phyloP scores from a whole-genome alignment of 257 asterid genomes.

The Ophiorrhiza pumila region DNA sequence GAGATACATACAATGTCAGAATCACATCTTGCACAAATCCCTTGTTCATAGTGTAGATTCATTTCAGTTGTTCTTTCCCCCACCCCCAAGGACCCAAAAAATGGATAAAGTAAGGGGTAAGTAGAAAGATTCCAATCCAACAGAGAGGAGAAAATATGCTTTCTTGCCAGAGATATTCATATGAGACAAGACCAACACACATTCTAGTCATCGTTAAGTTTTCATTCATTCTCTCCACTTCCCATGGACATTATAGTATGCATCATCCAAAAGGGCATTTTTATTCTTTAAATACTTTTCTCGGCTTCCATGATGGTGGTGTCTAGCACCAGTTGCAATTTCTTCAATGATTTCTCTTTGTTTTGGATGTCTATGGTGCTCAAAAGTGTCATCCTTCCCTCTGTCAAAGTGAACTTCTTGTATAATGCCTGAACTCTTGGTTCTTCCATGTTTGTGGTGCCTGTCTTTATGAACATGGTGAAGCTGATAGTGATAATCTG shows the following conservation, averaged over 20 bases:
- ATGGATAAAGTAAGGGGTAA: too few relatives aligned
- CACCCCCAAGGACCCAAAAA: background rate
- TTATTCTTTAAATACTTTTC: slow-evolving; percentile 27
- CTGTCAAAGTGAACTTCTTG: slow-evolving; percentile 27
- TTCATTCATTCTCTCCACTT: slow-evolving; percentile 22
- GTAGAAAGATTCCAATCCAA: background rate
- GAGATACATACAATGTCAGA: slow-evolving; percentile 1
- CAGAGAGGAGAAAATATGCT: background rate
- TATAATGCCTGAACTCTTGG: slow-evolving; percentile 37
- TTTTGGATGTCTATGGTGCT: slow-evolving; percentile 41
- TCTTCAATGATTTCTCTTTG: slow-evolving; percentile 30
- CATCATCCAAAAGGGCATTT: slow-evolving; percentile 19
- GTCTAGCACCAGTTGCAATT: slow-evolving; percentile 16
- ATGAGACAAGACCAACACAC: background rate
- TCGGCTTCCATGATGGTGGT: slow-evolving; percentile 17
- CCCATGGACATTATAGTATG: slow-evolving; percentile 13
- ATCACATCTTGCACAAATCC: background rate
- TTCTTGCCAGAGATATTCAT: background rate
- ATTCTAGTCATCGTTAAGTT: background rate
- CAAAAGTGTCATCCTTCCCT: slow-evolving; percentile 31
- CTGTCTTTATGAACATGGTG: slow-evolving; percentile 75
- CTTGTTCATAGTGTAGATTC: background rate
- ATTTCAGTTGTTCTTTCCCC: background rate
- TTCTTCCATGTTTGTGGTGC: slow-evolving; percentile 50
- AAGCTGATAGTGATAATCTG: slow-evolving; percentile 51